These are phyloP conservation scores for Selenicereus undatus DNA, from an alignment of 148 eudicot genomes.

Conservation along the genomic window DNA sequence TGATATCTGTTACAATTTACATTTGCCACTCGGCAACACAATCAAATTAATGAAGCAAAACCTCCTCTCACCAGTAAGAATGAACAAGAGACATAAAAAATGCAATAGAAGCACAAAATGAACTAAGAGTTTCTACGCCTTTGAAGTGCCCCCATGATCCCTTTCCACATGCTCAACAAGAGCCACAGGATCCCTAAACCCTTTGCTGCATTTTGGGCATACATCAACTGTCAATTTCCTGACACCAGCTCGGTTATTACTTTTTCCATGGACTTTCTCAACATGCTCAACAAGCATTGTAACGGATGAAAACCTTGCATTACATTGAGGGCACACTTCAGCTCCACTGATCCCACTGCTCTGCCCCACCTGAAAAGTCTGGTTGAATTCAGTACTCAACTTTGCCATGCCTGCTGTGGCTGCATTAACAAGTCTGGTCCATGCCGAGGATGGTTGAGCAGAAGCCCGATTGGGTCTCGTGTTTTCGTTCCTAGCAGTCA, in stretches of 20 bases:
- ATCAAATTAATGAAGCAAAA: not conserved
- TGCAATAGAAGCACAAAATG: not conserved
- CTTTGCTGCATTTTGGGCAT: conserved; percentile 83
- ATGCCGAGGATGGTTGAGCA: conserved; percentile 49
- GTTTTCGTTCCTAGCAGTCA: conserved; percentile 42
- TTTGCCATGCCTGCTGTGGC: conserved; percentile 44
- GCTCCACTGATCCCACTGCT: conserved; percentile 6
- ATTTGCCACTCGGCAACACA: not conserved
- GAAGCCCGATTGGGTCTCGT: conserved; percentile 34
- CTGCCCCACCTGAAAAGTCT: conserved; percentile 30
- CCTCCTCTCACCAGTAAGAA: not conserved
- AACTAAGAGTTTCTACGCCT: conserved; percentile 29
- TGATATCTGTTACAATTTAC: not conserved
- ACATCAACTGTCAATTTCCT: conserved; percentile 64
- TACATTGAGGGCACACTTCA: conserved; percentile 74
- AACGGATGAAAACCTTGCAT: conserved; percentile 48
- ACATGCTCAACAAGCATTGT: conserved; percentile 75
- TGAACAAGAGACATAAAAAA: not conserved
- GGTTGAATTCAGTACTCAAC: conserved; percentile 55
- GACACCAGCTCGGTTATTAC: conserved; percentile 30
- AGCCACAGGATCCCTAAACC: conserved; percentile 75
- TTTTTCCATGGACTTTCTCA: conserved; percentile 64
- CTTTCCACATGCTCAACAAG: conserved; percentile 88
- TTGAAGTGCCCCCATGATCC: conserved; percentile 76
- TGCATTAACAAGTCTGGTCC: conserved; percentile 58